These are phyloP conservation scores for Phytophthora litchii DNA, from an alignment of 352 stramenopile species.

Conservation along the genomic window DNA sequence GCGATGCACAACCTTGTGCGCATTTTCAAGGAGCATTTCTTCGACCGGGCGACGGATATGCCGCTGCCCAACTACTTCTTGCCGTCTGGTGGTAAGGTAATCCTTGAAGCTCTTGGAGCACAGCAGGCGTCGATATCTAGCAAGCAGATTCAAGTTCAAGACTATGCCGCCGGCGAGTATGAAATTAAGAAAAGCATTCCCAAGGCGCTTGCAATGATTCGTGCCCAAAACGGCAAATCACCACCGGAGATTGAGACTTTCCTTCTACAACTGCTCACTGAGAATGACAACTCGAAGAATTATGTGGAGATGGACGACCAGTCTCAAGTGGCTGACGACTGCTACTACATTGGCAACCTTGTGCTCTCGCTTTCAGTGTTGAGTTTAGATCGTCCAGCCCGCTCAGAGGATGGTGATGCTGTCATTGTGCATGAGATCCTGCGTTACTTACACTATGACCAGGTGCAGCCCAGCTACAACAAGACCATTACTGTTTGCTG, in stretches of 20 bases:
- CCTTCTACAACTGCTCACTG: conserved; percentile 73
- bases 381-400: conserved; percentile 60
- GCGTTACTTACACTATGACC: conserved; percentile 84
- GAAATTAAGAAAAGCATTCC: conserved; percentile 90
- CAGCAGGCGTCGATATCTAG: conserved; percentile 83
- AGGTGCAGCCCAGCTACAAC: conserved; percentile 83
- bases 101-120: conserved; percentile 76
- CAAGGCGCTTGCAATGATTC: conserved; percentile 76
- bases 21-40: conserved; percentile 92
- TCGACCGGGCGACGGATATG: conserved; percentile 82
- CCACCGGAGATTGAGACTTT: conserved; percentile 83
- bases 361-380: conserved; percentile 77
- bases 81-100: conserved; percentile 81
- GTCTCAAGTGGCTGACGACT: conserved; percentile 84
- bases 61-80: conserved; percentile 89
- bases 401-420: conserved; percentile 47
- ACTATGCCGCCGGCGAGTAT: conserved; percentile 86
- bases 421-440: conserved; percentile 76
- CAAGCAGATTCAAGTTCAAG: conserved; percentile 87
- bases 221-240: conserved; percentile 78
- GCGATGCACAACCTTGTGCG: conserved; percentile 87
- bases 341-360: conserved; percentile 84
- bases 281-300: conserved; percentile 91
- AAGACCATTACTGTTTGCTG: conserved; percentile 86
- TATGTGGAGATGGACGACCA: conserved; percentile 90